Evolutionary conservation across 2,329 filamentous ascomycete genomes (phyloP).

Genomic region (Tetracladium maxilliforme): DNA sequence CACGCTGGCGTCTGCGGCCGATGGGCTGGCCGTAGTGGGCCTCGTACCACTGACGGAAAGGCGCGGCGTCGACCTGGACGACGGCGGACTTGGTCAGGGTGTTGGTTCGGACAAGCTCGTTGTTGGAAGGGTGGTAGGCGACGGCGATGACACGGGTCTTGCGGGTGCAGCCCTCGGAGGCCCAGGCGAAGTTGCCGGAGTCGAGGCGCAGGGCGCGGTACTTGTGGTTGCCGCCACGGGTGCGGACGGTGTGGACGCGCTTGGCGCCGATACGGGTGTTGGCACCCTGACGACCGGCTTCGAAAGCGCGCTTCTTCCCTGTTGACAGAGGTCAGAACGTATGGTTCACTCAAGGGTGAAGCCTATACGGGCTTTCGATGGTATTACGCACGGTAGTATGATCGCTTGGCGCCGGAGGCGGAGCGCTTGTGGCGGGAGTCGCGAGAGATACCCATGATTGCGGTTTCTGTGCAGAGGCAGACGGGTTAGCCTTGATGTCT

Average conservation of each 20-base stretch:
- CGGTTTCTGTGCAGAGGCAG: conserved; percentile 36
- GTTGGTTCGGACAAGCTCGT: conserved; percentile 99
- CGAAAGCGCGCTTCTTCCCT: conserved; percentile 97
- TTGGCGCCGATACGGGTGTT: conserved; percentile 98
- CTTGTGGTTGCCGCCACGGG: conserved; percentile 97
- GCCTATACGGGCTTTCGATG: conserved; percentile 57
- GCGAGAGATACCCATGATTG: conserved; percentile 99
- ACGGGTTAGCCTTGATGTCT: conserved; percentile 1
- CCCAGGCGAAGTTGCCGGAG: conserved; percentile 98
- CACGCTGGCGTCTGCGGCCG: conserved; percentile 85
- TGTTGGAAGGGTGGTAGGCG: conserved; percentile 99
- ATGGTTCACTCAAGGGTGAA: no score
- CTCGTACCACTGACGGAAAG: conserved; percentile 99
- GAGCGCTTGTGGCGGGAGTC: conserved; percentile 99
- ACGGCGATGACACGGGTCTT: conserved; percentile 99
- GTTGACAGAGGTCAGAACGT: conserved; percentile 56
- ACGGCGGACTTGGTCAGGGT: conserved; percentile 98
- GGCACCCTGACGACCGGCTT: conserved; percentile 97
- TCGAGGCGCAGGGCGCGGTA: conserved; percentile 98
- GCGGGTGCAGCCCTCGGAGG: conserved; percentile 92
- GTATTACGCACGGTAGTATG: conserved; percentile 72
- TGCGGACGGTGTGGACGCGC: conserved; percentile 93
- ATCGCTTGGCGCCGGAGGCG: conserved; percentile 95
- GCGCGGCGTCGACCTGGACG: conserved; percentile 95
- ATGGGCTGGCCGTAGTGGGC: conserved; percentile 91